phyloP scores from a whole-genome alignment of 306 rosid species.

The Glycine soja region DNA sequence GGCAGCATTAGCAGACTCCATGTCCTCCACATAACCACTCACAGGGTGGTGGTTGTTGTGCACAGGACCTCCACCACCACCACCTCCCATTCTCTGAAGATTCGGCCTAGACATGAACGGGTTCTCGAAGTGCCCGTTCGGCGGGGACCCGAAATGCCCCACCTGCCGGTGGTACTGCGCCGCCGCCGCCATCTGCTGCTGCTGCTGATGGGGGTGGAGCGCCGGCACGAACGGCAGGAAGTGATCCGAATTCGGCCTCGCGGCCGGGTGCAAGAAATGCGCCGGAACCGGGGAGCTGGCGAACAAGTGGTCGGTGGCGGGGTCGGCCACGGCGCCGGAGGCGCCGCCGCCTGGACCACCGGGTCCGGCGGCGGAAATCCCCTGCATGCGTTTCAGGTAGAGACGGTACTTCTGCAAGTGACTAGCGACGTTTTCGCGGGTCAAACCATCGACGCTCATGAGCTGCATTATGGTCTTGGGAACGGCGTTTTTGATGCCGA shows the following conservation, averaged over 20 bases:
- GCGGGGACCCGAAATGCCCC: slow-evolving; percentile 88
- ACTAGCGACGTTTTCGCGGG: slow-evolving; percentile 94
- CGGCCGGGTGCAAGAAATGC: slow-evolving; percentile 79
- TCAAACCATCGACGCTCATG: slow-evolving; percentile 97
- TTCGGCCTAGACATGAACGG: slow-evolving; percentile 76
- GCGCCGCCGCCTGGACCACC: slow-evolving; percentile 45
- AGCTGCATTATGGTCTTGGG: slow-evolving; percentile 99
- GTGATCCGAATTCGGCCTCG: slow-evolving; percentile 80
- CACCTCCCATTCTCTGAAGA: slow-evolving; percentile 68
- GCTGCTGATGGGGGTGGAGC: slow-evolving; percentile 75
- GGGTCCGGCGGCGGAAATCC: slow-evolving; percentile 58
- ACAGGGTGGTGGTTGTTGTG: slow-evolving; percentile 58
- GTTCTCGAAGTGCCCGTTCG: slow-evolving; percentile 88
- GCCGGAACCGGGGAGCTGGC: slow-evolving; percentile 94
- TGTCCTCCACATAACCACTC: slow-evolving; percentile 71
- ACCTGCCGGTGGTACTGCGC: slow-evolving; percentile 81
- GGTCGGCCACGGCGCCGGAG: slow-evolving; percentile 45
- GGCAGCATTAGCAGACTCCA: slow-evolving; percentile 90
- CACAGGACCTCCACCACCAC: slow-evolving; percentile 58
- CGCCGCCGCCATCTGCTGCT: slow-evolving; percentile 57
- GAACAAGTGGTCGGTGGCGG: slow-evolving; percentile 88
- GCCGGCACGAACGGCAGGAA: slow-evolving; percentile 90
- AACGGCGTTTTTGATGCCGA: slow-evolving; percentile 94
- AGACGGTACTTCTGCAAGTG: slow-evolving; percentile 96
- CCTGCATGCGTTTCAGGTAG: slow-evolving; percentile 95